Base-by-base conservation (phyloP, 441 rosid species). In the Arabidopsis hybrid region DNA sequence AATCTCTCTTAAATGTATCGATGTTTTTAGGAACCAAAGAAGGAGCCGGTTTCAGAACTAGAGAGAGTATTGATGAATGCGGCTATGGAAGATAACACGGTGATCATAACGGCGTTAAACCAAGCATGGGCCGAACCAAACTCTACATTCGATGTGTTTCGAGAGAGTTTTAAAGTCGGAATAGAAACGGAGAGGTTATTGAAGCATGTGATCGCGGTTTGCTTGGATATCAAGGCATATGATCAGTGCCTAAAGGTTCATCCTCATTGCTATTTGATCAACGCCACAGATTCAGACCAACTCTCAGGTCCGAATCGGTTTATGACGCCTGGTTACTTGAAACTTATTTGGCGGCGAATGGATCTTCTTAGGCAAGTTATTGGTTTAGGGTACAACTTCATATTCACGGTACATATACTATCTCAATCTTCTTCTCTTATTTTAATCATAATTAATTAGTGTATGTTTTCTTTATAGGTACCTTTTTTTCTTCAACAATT, bases 261-360 rank as follows among this genome's bases (percentile, higher is more conserved):
- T 71, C 62, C 73, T 40, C 92, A 89, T 78, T 91, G 97, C 85
- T 89, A 72, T 57, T 81, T 88, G 74, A 89, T 90, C 34, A 75
- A 84, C 39, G 84, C 92, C 9, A 84, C 87, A 1, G 93, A 83
- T 35, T 78, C 85, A 34, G 91, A 88, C 78, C 89, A 87, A 76
- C 83, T 77, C 21, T 47, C 65, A 3, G 98, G 91, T 79, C 96
- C 96, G 21, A 84, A 85, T 71, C 68, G 73, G 71, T 94, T 90
- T 67, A 94, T 90, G 97, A 87, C 96, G 18, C 71, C 83, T 49
- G 75, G 76, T 38, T 92, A 92, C 72, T 74, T 92, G 80, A 82
- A 83, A 78, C 86, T 92, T 86, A 90, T 90, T 93, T 94, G 99
- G 99, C 83, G 86, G 65, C 84, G 97, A 81, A 84, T 94, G 64